Evolutionary conservation across 2,329 filamentous ascomycete species (phyloP), one percentile per base, ranked within the genome.

Genomic region (Epichloe aotearoae): DNA sequence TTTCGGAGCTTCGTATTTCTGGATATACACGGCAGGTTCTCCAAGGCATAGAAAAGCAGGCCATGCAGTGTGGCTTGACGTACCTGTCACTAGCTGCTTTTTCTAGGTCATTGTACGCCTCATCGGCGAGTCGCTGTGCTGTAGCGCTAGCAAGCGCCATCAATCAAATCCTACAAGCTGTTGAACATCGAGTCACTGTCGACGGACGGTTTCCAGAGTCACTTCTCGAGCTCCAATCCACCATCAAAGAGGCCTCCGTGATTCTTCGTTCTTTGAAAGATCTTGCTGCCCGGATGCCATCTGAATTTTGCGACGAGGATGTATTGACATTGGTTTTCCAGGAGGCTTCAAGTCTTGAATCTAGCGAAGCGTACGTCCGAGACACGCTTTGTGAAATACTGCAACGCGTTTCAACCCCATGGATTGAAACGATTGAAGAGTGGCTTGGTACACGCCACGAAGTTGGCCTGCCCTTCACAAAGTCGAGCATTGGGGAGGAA

Each of bases 391-490:
- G 82, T 15, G 80, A 88, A 54, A 73, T 91, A 0, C 64, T 93
- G 15, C 70, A 73, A 43, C 72, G 76, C 39, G 79, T 84, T 1
- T 80, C 80, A 1, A 66, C 68, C 30, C 84, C 84, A 1, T 89
- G 83, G 78, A 68, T 86, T 8, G 75, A 81, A 49, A 76, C 83
- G 48, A 71, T 85, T 7, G 77, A 84, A 56, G 80, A 83, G 59
- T 93, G 87, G 86, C 79, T 90, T 53, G 88, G 88, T 0, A 74
- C 87, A 11, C 75, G 71, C 53, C 68, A 71, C 3, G 81, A 85
- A 56, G 68, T 73, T 37, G 76, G 78, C 1, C 66, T 77, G 11
- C 73, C 73, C 0, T 58, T 82, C 33, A 71, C 73, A 5, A 81
- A 73, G 59, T 61, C 71, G 49, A 62, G 62, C 37, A 44, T 67